phyloP scores from a whole-genome alignment of 139 green algal genomes.

The Tetratostichococcus sp. region DNA sequence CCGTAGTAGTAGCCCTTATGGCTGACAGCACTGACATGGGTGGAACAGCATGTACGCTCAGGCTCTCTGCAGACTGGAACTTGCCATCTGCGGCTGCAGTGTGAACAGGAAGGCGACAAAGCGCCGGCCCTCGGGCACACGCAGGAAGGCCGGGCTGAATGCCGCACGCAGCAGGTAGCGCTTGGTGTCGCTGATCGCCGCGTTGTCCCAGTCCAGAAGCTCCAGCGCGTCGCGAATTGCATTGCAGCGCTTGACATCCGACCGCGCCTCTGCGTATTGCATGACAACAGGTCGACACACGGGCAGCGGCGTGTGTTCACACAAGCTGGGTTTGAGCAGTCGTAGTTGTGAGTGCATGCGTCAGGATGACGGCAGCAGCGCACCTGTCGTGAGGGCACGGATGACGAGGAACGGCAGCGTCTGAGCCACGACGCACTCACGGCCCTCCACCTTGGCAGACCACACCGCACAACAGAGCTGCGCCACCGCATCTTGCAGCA shows the following conservation, averaged over 20 bases:
- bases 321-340: background rate
- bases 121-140: conserved; percentile 54
- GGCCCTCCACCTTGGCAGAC: conserved; percentile 38
- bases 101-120: conserved; percentile 68
- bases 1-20: no score
- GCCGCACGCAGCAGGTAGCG: conserved; percentile 60
- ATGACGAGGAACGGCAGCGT: conserved; percentile 70
- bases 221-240: conserved; percentile 51
- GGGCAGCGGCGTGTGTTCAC: no score
- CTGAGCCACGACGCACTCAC: conserved; percentile 57
- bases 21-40: no score
- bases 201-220: conserved; percentile 76
- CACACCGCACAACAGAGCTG: conserved; percentile 71
- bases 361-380: no score
- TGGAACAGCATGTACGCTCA: no score
- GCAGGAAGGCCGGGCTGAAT: conserved; percentile 65
- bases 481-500: conserved; percentile 60
- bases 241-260: conserved; percentile 65
- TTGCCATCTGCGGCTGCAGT: conserved; percentile 36
- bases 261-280: conserved; percentile 16
- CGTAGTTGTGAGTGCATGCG: background rate
- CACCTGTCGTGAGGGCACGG: conserved; percentile 16
- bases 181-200: conserved; percentile 56
- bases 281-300: no score
- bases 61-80: no score